Evolutionary conservation across 108 stramenopile species (phyloP), one percentile per base, ranked within the genome.

Genomic region (Discostella stelligeroides): DNA sequence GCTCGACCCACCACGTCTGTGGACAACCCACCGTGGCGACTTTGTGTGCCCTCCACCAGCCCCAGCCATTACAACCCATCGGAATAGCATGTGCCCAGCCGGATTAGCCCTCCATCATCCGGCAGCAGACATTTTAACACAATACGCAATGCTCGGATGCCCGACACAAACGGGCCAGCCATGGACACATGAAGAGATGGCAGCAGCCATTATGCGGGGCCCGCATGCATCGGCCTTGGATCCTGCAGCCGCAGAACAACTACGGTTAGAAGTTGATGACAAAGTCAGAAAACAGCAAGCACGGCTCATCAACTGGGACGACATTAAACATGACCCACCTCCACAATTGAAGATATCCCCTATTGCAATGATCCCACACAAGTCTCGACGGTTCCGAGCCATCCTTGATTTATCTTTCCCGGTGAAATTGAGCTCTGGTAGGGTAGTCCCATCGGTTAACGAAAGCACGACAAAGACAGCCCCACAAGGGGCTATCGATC

Each of bases 31-130:
- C 46, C 86, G 30, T 4, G 85, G 51, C 3, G 85, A 85, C n/a
- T 73, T 39, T 24, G 86, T 73, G 73, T 87, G 82, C 51, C 73
- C 56, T 64, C 86, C 86, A 13, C 86, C 89, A 15, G 42, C 34
- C 11, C 11, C 18, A 11, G 37, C 11, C 11, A 4, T 60, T 18
- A 34, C 29, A 34, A 12, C 29, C 11, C 37, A 38, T 30, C 34
- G 28, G 18, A 21, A 21, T 13, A 45, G 62, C 40, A 63, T 63
- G 62, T 63, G 62, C 24, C 62, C 62, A 12, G 14, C 14, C 13
- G 43, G 43, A 23, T 21, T 63, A 12, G 62, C 62, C 6, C 23
- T 63, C 18, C 28, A 63, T 9, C 62, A 63, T 23, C 62, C 62
- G 9, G 62, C 62, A 18, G 62, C 62, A 11, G 42, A 43, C 8